These are phyloP conservation scores for Penicillium brevicompactum DNA, from an alignment of 2,329 filamentous ascomycete genomes.

Conservation along the genomic window DNA sequence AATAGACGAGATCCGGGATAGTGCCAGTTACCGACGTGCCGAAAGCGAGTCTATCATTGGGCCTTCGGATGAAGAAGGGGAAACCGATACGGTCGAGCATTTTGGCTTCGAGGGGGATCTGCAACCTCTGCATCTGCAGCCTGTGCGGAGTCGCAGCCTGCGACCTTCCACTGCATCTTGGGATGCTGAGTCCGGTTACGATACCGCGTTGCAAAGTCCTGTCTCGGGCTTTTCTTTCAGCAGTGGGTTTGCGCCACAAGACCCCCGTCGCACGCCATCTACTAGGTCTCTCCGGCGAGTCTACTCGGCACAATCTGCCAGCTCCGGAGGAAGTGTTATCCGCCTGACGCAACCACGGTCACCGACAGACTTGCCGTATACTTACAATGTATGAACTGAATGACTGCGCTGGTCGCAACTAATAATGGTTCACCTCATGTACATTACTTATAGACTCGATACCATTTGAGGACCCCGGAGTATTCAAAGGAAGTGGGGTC, in stretches of 20 bases:
- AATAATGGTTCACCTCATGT: constrained; percentile 8
- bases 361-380: constrained; percentile 38
- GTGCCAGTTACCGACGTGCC: constrained; percentile 22
- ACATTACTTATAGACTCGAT: constrained; percentile 15
- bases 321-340: constrained; percentile 44
- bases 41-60: constrained; percentile 40
- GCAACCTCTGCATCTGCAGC: constrained; percentile 21
- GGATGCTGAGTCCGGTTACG: constrained; percentile 32
- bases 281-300: constrained; percentile 36
- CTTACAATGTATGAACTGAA: constrained; percentile 16
- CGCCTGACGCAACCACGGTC: constrained; percentile 34
- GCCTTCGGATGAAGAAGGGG: constrained; percentile 43
- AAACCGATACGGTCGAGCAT: constrained; percentile 38
- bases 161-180: constrained; percentile 32
- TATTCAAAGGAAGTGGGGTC: constrained; percentile 11
- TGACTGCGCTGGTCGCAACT: constrained; percentile 22
- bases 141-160: constrained; percentile 28
- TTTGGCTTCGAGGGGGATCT: constrained; percentile 24
- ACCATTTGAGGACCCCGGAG: constrained; percentile 18
- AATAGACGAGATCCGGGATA: constrained; percentile 44
- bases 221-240: constrained; percentile 18
- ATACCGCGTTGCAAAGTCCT: constrained; percentile 28
- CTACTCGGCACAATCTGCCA: constrained; percentile 35
- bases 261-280: constrained; percentile 35
- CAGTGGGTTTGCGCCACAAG: constrained; percentile 14